Evolutionary conservation across 2,329 filamentous ascomycete species (phyloP).

Genomic region (Pestalotiopsis sp.): DNA sequence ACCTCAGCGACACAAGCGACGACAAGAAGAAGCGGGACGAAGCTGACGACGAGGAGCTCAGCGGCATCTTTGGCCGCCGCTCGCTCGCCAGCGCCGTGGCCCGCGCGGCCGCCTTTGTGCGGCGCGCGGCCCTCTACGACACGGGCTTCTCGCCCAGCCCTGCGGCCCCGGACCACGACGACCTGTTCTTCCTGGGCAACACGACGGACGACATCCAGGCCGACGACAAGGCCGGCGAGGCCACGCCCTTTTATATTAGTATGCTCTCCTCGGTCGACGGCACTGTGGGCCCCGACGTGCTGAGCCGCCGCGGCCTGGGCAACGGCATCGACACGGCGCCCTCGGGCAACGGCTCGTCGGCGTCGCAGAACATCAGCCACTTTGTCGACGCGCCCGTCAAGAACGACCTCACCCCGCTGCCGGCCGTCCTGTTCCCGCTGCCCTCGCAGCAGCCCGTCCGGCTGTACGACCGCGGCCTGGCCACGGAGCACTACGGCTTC

Average conservation of each 20-base stretch:
- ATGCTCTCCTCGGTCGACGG: constrained; percentile 30
- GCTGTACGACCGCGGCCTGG: constrained; percentile 78
- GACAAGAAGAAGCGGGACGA: background rate
- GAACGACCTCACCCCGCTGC: constrained; percentile 69
- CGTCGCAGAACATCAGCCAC: constrained; percentile 47
- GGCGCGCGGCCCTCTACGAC: constrained; percentile 22
- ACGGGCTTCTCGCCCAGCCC: constrained; percentile 52
- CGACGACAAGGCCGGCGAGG: constrained; percentile 74
- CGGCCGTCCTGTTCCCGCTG: constrained; percentile 71
- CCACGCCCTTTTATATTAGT: constrained; percentile 86
- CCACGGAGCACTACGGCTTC: constrained; percentile 88
- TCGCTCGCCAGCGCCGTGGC: constrained; percentile 12
- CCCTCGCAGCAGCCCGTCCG: constrained; percentile 76
- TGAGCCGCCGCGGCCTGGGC: constrained; percentile 28
- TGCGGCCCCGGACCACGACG: constrained; percentile 59
- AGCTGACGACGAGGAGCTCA: background rate
- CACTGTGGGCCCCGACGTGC: constrained; percentile 27
- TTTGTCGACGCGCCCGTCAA: constrained; percentile 66
- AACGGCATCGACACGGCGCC: constrained; percentile 22
- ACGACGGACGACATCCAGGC: constrained; percentile 75
- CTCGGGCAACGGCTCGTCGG: constrained; percentile 22
- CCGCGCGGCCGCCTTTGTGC: constrained; percentile 15
- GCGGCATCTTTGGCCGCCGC: background rate
- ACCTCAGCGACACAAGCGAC: constrained; percentile 37
- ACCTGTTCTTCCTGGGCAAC: constrained; percentile 81